Conservation (phyloP, 768 basidiomycete genomes). For the Rhodosporidiobolus odoratus region DNA sequence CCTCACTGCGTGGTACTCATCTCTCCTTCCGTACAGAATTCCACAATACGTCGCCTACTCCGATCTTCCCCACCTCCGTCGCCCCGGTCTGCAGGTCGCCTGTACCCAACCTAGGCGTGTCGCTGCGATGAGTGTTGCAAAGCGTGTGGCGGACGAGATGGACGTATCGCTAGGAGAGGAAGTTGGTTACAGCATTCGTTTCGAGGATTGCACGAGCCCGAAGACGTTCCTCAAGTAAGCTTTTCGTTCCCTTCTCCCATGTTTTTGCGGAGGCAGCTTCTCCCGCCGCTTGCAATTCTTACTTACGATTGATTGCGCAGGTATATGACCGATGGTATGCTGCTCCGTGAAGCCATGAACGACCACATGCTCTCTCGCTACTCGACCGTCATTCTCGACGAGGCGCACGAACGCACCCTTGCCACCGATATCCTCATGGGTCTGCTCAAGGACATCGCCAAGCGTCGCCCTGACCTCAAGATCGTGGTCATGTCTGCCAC, state of each 20-base stretch:
- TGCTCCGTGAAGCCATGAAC: conserved; percentile 71
- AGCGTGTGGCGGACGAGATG: conserved; percentile 98
- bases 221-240: conserved; percentile 78
- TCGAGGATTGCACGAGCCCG: conserved; percentile 90
- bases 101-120: conserved; percentile 96
- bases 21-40: conserved; percentile 57
- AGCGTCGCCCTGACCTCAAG: conserved; percentile 79
- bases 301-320: background rate
- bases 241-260: too few species aligned
- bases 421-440: conserved; percentile 99
- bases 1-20: background rate
- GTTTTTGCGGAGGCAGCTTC: too few species aligned
- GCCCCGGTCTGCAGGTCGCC: conserved; percentile 70
- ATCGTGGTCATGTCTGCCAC: conserved; percentile 99
- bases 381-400: conserved; percentile 96
- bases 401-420: conserved; percentile 95
- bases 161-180: conserved; percentile 90
- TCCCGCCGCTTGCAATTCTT: too few species aligned
- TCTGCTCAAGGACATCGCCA: conserved; percentile 75
- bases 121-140: conserved; percentile 95
- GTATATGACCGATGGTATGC: conserved; percentile 99
- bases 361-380: conserved; percentile 82
- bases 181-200: conserved; percentile 96
- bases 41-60: conserved; percentile 94
- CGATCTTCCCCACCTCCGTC: conserved; percentile 81